Evolutionary conservation across 2,329 filamentous ascomycete species (phyloP).

Genomic region (Apiospora koreana): DNA sequence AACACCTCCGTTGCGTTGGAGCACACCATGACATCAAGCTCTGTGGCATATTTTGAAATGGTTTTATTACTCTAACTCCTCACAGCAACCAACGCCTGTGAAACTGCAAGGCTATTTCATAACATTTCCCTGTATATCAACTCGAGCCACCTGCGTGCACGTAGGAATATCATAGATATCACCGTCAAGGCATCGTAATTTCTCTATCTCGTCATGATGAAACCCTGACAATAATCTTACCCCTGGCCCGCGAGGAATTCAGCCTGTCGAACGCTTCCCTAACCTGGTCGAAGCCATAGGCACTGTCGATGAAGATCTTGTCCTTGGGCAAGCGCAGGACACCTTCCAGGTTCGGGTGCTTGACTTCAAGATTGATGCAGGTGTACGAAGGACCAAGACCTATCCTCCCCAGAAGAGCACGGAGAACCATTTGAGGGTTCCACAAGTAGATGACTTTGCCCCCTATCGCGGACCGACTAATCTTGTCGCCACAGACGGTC

Average conservation of each 20-base stretch:
- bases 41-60: too few relatives aligned
- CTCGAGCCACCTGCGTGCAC: too few relatives aligned
- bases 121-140: too few relatives aligned
- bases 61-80: too few relatives aligned
- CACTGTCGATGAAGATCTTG: conserved; percentile 15
- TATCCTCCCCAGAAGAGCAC: not conserved
- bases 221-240: conserved; percentile 15
- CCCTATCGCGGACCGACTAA: not conserved
- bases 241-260: conserved; percentile 12
- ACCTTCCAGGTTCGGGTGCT: not conserved
- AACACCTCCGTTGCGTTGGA: too few relatives aligned
- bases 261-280: conserved; percentile 16
- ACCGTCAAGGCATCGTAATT: too few relatives aligned
- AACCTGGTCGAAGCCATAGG: conserved; percentile 14
- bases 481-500: conserved; percentile 12
- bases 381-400: conserved; percentile 12
- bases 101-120: too few relatives aligned
- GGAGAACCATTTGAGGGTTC: not conserved
- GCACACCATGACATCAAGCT: too few relatives aligned
- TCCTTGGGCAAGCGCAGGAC: not conserved
- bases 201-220: not conserved
- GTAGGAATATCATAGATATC: too few relatives aligned
- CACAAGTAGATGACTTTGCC: conserved; percentile 5
- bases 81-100: too few relatives aligned
- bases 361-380: conserved; percentile 8